Base-by-base conservation (phyloP, 2,329 filamentous ascomycete genomes). In the Trichophyton mentagrophytes region DNA sequence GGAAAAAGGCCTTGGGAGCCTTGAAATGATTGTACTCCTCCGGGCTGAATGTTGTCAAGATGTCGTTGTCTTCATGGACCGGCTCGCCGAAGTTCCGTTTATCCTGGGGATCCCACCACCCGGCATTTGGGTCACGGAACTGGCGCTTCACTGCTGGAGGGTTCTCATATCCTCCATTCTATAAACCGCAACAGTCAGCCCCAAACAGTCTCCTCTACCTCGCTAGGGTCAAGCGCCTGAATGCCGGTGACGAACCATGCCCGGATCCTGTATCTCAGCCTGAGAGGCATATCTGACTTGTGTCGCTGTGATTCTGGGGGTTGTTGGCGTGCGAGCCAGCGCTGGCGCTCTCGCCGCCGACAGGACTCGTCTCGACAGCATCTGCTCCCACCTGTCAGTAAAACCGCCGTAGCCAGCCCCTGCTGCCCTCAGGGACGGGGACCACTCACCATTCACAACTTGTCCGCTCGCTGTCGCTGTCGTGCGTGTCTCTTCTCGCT, bases 81-180 rank as follows among this genome's bases (percentile, higher is more conserved):
- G 92, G 89, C 76, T 99, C 95, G 75, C 91, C 91, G 73, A 89
- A 97, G 81, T 99, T 97, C 70, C 93, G 85, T 73, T 91, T 86
- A 76, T 97, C 93, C 78, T 99, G 93, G 75, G 90, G 88, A 77
- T 99, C 92, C 89, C 90, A 97, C 90, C 90, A 99, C 72, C 89
- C 86, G 71, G 77, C 92, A 73, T 97, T 84, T 40, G 95, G 93
- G 75, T 97, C 93, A 73, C 93, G 89, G 78, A 90, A 88, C 74
- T 90, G 86, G 68, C 92, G 88, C 81, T 96, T 96, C 76, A 92
- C 79, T 60, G 81, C 69, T 51, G 77, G 77, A 65, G 77, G 77
- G 66, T 79, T 79, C 64, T 74, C 71, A 65, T 79, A 79, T 66
- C 73, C 73, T 64, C 72, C 72, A 64, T 79, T 79, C 77, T 79